A percentile compares a stretch with the other conserved stretches of the same genome.
phyloP scores from a whole-genome alignment of 2,329 filamentous ascomycete species.

The Chrysoporthe cubensis region DNA sequence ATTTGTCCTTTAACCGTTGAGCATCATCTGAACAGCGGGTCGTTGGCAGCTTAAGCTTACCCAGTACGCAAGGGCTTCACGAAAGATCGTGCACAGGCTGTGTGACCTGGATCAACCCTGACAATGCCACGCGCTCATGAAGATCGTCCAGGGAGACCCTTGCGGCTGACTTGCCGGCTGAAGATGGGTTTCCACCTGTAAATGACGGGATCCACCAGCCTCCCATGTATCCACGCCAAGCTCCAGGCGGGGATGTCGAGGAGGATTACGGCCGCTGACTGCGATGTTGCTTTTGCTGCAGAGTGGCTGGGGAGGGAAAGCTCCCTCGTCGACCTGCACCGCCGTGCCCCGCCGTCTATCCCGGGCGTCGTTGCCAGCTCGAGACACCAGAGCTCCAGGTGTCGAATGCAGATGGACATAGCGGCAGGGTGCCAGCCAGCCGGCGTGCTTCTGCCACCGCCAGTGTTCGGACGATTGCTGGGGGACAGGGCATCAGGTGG shows the following conservation, averaged over 20 bases:
- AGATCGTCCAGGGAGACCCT: background rate
- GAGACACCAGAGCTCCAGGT: background rate
- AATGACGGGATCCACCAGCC: background rate
- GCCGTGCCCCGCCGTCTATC: background rate
- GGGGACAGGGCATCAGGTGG: no score
- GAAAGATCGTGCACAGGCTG: background rate
- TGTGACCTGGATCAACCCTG: background rate
- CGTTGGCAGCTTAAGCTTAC: background rate
- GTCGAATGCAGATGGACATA: background rate
- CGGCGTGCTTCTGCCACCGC: no score
- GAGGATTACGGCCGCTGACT: background rate
- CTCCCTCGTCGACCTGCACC: background rate
- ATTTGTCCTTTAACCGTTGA: background rate
- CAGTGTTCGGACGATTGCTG: no score
- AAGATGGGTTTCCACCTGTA: constrained; percentile 5
- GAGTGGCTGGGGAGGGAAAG: background rate
- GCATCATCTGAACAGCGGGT: background rate
- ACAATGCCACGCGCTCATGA: constrained; percentile 1
- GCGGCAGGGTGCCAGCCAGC: background rate
- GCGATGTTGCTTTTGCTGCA: background rate
- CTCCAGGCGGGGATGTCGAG: background rate
- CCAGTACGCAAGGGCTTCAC: background rate
- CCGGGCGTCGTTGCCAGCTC: background rate
- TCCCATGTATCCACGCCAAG: background rate
- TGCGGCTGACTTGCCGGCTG: background rate